A percentile compares a stretch with the other conserved stretches of the same genome.
Evolutionary conservation across 148 eudicot genomes (phyloP).

Genomic region (Amaranthus palmeri): DNA sequence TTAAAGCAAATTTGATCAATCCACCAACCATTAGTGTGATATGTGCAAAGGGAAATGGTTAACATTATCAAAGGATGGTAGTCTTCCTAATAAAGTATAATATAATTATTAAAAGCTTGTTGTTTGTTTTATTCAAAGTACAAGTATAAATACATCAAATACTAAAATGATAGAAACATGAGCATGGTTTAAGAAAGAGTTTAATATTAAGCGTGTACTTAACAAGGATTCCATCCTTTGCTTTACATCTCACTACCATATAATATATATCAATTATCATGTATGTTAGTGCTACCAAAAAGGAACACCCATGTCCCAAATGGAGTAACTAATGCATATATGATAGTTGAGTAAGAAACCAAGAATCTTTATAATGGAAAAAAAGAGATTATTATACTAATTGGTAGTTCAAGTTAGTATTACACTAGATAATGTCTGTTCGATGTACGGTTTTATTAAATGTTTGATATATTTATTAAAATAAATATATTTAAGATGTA

Average conservation of each 20-base stretch:
- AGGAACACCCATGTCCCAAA: slow-evolving; percentile 18
- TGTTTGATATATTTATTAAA: too few species aligned
- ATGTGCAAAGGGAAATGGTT: background rate
- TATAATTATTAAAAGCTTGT: background rate
- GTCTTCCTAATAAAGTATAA: background rate
- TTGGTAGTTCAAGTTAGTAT: too few species aligned
- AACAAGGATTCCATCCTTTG: slow-evolving; percentile 19
- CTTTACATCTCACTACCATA: slow-evolving; percentile 35
- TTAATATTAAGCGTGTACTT: slow-evolving; percentile 22
- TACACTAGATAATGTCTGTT: too few species aligned
- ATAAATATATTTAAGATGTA: too few species aligned
- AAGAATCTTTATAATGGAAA: too few species aligned
- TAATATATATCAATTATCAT: background rate
- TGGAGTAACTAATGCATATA: too few species aligned
- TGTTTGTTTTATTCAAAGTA: background rate
- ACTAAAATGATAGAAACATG: background rate
- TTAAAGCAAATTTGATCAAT: slow-evolving; percentile 16
- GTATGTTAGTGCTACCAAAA: slow-evolving; percentile 35
- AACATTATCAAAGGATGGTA: slow-evolving; percentile 1
- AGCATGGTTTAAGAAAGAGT: slow-evolving; percentile 19
- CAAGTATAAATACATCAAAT: slow-evolving; percentile 3
- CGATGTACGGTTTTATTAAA: too few species aligned
- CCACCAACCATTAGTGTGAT: slow-evolving; percentile 9
- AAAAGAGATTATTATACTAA: too few species aligned
- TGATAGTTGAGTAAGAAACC: too few species aligned